phyloP scores from a whole-genome alignment of 2,329 filamentous ascomycete genomes.

The Neonectria neomacrospora region DNA sequence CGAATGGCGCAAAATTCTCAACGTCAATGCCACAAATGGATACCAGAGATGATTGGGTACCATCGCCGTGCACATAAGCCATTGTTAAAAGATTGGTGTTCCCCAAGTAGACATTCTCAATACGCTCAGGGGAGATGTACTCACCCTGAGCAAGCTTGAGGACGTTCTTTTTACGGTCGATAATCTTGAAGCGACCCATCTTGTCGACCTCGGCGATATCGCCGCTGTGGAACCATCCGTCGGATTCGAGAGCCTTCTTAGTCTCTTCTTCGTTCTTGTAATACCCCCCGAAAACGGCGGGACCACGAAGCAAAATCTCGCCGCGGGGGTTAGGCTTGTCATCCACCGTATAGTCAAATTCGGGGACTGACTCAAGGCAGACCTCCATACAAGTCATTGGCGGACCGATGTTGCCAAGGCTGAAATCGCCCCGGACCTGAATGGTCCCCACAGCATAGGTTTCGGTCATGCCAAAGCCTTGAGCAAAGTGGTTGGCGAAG shows the following conservation, averaged over 20 bases:
- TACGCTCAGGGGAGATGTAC: slow-evolving; percentile 96
- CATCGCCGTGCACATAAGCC: slow-evolving; percentile 92
- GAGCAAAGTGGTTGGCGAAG: slow-evolving; percentile 80
- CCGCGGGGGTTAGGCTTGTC: slow-evolving; percentile 92
- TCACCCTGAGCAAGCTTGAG: slow-evolving; percentile 97
- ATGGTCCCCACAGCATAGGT: slow-evolving; percentile 82
- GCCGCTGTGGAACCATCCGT: slow-evolving; percentile 97
- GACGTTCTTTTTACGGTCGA: slow-evolving; percentile 99
- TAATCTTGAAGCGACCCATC: slow-evolving; percentile 87
- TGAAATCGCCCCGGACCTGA: slow-evolving; percentile 78
- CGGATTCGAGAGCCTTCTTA: slow-evolving; percentile 79
- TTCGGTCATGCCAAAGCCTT: slow-evolving; percentile 96
- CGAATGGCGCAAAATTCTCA: slow-evolving; percentile 82
- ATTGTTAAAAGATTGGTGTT: slow-evolving; percentile 81
- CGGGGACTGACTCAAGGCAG: slow-evolving; percentile 87
- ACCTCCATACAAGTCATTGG: slow-evolving; percentile 75
- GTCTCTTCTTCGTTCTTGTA: slow-evolving; percentile 93
- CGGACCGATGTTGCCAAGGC: slow-evolving; percentile 83
- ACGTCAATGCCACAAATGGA: slow-evolving; percentile 90
- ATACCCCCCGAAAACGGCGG: slow-evolving; percentile 86
- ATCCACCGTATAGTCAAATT: slow-evolving; percentile 90
- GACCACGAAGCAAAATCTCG: slow-evolving; percentile 85
- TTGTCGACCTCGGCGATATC: slow-evolving; percentile 90
- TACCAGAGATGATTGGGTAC: slow-evolving; percentile 82
- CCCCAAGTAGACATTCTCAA: slow-evolving; percentile 93